Evolutionary conservation across 1,284 basidiomycete genomes (phyloP).

Genomic region (Tausonia pullulans): DNA sequence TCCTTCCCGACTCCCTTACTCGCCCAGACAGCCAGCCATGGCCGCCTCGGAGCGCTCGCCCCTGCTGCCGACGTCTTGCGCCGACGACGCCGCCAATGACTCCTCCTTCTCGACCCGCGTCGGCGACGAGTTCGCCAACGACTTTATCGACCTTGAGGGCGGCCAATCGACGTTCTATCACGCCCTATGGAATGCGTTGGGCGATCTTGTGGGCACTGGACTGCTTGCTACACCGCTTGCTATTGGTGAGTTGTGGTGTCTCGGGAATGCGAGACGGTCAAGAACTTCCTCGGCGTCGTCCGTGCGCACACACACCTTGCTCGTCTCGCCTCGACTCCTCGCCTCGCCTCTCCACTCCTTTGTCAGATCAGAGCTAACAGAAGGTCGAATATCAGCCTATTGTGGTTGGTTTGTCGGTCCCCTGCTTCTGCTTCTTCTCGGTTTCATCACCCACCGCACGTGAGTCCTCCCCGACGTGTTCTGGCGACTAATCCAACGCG

Average conservation of each 20-base stretch:
- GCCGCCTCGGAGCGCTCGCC: too few species aligned
- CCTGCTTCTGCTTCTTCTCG: slow-evolving; percentile 4
- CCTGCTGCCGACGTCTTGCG: too few species aligned
- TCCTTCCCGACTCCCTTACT: too few species aligned
- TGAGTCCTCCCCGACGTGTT: slow-evolving; percentile 8
- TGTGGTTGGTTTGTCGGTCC: slow-evolving; percentile 14
- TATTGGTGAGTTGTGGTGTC: slow-evolving; percentile 38
- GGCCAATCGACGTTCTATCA: too few species aligned
- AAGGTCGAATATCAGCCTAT: slow-evolving; percentile 1
- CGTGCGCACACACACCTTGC: too few species aligned
- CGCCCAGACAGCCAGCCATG: too few species aligned
- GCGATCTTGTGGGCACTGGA: slow-evolving; percentile 47
- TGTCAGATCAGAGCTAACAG: neutral
- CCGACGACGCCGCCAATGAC: too few species aligned
- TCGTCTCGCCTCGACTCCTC: neutral
- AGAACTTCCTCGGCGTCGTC: neutral
- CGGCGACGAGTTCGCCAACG: too few species aligned
- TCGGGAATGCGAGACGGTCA: too few species aligned
- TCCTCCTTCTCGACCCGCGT: too few species aligned
- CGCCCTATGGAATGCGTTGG: neutral
- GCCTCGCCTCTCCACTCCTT: neutral
- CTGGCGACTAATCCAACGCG: neutral
- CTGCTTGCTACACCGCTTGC: slow-evolving; percentile 79
- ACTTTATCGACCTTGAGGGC: too few species aligned
- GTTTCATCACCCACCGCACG: slow-evolving; percentile 13